These are phyloP conservation scores for Candida insectorum DNA, from an alignment of 805 yeast species.

Conservation along the genomic window DNA sequence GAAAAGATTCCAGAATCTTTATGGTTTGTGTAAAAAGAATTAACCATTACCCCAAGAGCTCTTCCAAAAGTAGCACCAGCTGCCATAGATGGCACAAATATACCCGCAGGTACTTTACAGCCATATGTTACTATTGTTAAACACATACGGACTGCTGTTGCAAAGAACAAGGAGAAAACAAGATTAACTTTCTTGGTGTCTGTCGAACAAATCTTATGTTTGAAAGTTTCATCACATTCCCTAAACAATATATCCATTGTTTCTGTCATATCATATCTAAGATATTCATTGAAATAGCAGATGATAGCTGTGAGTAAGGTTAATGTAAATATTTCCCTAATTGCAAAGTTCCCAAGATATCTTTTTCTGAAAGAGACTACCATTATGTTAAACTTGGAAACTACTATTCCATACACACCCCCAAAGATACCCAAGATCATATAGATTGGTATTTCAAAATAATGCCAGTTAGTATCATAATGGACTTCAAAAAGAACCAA, in stretches of 20 bases:
- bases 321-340: constrained; percentile 68
- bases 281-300: constrained; percentile 79
- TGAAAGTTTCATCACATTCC: constrained; percentile 60
- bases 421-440: constrained; percentile 83
- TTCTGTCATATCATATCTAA: constrained; percentile 90
- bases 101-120: constrained; percentile 95
- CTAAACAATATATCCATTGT: constrained; percentile 87
- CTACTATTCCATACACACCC: constrained; percentile 81
- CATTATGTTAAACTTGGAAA: constrained; percentile 70
- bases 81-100: constrained; percentile 95
- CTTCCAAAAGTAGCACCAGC: constrained; percentile 95
- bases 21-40: constrained; percentile 31
- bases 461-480: constrained; percentile 83
- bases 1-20: constrained; percentile 32
- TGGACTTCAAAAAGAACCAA: constrained; percentile 89
- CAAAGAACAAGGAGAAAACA: constrained; percentile 56
- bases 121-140: constrained; percentile 87
- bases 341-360: constrained; percentile 54
- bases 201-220: constrained; percentile 37
- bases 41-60: constrained; percentile 73
- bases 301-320: constrained; percentile 69
- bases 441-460: constrained; percentile 79
- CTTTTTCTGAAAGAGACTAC: constrained; percentile 75
- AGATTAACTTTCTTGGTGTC: constrained; percentile 27
- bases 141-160: constrained; percentile 66